phyloP scores from a whole-genome alignment of 2,329 filamentous ascomycete genomes.

The Aurifilum marmelostoma region DNA sequence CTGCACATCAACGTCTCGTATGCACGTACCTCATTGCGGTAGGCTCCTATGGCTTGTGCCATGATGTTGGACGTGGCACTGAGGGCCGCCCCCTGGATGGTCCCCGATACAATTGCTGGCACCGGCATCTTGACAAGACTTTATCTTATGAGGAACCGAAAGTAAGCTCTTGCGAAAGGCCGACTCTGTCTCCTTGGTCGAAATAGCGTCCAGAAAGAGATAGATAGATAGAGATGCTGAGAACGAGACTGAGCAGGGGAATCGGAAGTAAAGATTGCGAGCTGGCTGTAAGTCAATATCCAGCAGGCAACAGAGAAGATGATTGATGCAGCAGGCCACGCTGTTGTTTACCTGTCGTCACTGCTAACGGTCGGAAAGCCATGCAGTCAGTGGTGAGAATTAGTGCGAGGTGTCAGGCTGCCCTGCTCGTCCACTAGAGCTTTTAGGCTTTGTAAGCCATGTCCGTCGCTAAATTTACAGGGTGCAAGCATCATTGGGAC shows the following conservation, averaged over 20 bases:
- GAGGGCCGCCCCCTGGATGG: constrained; percentile 67
- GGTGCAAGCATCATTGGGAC: background rate
- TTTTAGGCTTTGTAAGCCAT: background rate
- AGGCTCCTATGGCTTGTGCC: constrained; percentile 70
- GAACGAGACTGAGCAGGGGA: background rate
- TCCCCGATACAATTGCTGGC: constrained; percentile 61
- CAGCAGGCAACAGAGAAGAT: background rate
- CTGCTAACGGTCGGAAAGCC: background rate
- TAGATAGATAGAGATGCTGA: background rate
- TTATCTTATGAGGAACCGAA: background rate
- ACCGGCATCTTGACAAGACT: constrained; percentile 38
- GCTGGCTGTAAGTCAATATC: background rate
- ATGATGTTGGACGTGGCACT: constrained; percentile 71
- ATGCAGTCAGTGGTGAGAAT: background rate
- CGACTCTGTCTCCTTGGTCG: background rate
- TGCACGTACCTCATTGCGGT: constrained; percentile 59
- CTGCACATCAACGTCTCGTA: background rate
- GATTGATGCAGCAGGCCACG: background rate
- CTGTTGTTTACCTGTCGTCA: background rate
- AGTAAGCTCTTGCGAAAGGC: background rate
- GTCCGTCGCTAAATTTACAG: background rate
- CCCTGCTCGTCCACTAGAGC: background rate
- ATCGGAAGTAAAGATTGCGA: background rate
- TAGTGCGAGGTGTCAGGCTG: background rate
- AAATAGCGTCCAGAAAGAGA: no score